Conservation (phyloP, 257 asterid genomes). For the Henckelia pumila region DNA sequence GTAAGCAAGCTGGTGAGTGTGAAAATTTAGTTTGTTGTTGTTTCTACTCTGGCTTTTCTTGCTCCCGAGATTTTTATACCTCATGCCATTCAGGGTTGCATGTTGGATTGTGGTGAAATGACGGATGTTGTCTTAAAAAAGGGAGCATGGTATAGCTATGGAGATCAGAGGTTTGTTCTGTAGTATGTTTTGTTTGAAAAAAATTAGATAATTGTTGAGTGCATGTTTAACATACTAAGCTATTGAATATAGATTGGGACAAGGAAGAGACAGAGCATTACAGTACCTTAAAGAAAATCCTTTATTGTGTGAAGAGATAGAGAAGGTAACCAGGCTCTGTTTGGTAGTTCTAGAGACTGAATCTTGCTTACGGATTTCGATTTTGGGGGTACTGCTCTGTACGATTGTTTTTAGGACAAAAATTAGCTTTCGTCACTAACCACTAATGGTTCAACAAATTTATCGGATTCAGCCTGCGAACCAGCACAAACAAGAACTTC, state of each 20-base stretch:
- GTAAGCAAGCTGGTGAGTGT: slow-evolving; percentile 83
- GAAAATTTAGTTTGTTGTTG: slow-evolving; percentile 6
- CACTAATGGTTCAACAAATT: not conserved
- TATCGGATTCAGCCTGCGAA: not conserved
- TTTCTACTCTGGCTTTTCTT: slow-evolving; percentile 13
- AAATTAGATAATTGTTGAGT: no score
- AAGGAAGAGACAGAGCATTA: slow-evolving; percentile 92
- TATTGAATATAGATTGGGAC: slow-evolving; percentile 68
- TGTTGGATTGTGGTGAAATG: slow-evolving; percentile 93
- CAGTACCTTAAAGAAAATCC: slow-evolving; percentile 83
- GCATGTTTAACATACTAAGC: slow-evolving; percentile 4
- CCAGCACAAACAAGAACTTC: not conserved
- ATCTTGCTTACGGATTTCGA: not conserved
- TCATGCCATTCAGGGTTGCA: slow-evolving; percentile 64
- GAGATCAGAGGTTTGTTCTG: slow-evolving; percentile 71
- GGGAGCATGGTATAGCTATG: slow-evolving; percentile 97
- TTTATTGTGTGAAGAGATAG: slow-evolving; percentile 70
- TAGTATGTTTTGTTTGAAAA: slow-evolving; percentile 8
- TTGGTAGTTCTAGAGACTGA: slow-evolving; percentile 5
- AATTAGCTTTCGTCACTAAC: not conserved
- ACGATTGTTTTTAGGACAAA: not conserved
- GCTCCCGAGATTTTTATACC: slow-evolving; percentile 11
- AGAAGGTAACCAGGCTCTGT: slow-evolving; percentile 53
- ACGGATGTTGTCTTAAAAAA: slow-evolving; percentile 71
- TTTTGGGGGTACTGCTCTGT: not conserved